Base-by-base conservation (phyloP, 2,329 filamentous ascomycete species). In the Emydomyces testavorans region DNA sequence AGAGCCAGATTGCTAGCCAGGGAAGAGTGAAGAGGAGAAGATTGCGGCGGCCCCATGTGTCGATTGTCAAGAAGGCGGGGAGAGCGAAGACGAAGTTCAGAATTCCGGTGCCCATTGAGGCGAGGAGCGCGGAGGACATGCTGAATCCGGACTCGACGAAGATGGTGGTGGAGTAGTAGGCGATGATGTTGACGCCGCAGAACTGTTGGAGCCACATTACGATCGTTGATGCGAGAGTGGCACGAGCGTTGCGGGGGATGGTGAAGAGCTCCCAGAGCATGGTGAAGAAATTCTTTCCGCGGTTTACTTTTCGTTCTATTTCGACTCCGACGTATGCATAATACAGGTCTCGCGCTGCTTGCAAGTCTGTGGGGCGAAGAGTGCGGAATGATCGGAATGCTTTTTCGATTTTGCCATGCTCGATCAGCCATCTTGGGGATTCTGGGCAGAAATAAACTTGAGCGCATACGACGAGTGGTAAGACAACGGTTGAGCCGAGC, bases 131-230 rank as follows among this genome's bases (percentile, higher is more conserved):
- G 5, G 63, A 61, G 2, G 73, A 67, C 23, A 71, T 65, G 7
- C 62, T 63, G 50, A 79, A 75, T 0, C 73, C 69, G 2, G 74
- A 75, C 0, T 78, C 63, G 2, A 71, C 57, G 60, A 83, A 83
- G 48, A 83, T 79, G 24, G 75, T 71, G 0, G 77, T 77, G 0
- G 72, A 76, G 56, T 80, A 82, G 57, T 79, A 80, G 2, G 77
- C 75, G 29, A 79, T 77, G 11, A 77, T 71, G 37, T 78, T 78
- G 34, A 77, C 66, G 3, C 66, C 67, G 49, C 53, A 51, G 55
- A 65, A 67, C 57, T 80, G 78, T 56, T 82, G 78, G 68, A 78
- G 72, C 53, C 80, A 81, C 79, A 83, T 83, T 48, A 81, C 76
- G 32, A 80, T 75, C 62, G 77, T 73, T 1, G 71, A 76, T 2